Conservation (phyloP, 257 asterid genomes). For the Marsdenia floribunda region DNA sequence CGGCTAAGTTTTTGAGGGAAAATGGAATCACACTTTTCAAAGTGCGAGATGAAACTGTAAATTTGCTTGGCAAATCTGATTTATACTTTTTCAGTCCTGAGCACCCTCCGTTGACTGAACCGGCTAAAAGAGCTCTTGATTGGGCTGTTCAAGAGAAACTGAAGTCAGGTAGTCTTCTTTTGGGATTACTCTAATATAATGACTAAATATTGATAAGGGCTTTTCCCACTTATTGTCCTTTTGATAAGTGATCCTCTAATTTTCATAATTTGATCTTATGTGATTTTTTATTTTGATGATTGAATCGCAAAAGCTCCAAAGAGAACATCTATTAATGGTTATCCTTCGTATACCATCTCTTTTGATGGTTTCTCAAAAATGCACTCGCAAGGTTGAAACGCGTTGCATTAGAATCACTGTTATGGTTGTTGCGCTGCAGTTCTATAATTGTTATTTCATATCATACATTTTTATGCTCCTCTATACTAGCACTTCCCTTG, state of each 20-base stretch:
- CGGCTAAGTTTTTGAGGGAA: conserved; percentile 77
- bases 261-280: not conserved
- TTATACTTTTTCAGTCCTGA: conserved; percentile 64
- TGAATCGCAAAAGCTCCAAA: not conserved
- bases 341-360: not conserved
- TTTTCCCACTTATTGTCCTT: not conserved
- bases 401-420: not conserved
- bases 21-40: conserved; percentile 61
- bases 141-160: conserved; percentile 83
- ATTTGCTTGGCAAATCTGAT: conserved; percentile 72
- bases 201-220: not conserved
- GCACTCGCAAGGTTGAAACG: not conserved
- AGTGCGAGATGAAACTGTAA: conserved; percentile 65
- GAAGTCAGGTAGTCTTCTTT: conserved; percentile 58
- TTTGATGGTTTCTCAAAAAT: not conserved
- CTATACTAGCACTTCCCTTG: not conserved
- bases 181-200: not conserved
- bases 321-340: not conserved
- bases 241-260: not conserved
- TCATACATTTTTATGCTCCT: not conserved
- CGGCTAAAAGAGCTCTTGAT: conserved; percentile 84
- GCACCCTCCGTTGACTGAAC: conserved; percentile 84
- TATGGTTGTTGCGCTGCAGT: not conserved
- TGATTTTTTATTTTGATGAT: not conserved
- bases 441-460: not conserved